Percentiles rank a stretch among this genome's conserved stretches.
phyloP scores from a whole-genome alignment of 805 yeast genomes.

The Barnettozyma siamensis region DNA sequence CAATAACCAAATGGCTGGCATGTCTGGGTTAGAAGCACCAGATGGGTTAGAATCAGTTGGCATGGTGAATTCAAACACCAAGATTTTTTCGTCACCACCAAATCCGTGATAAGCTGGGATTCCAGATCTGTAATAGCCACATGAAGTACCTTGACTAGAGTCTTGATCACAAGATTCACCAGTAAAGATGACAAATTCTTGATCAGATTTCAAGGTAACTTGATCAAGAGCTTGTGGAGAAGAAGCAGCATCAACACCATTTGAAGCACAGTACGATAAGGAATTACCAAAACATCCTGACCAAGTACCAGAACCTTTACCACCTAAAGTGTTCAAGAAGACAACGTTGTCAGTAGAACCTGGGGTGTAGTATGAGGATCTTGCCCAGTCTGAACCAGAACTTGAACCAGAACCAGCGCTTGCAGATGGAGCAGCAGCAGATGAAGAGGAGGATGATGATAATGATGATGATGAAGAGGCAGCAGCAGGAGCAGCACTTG shows the following conservation, averaged over 20 bases:
- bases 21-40: constrained; percentile 65
- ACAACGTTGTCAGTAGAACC: constrained; percentile 67
- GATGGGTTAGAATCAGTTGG: constrained; percentile 52
- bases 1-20: constrained; percentile 98
- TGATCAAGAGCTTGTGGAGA: constrained; percentile 64
- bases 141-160: constrained; percentile 32
- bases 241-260: constrained; percentile 70
- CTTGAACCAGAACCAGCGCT: constrained; percentile 33
- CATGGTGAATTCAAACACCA: constrained; percentile 92
- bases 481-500: constrained; percentile 27
- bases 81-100: constrained; percentile 76
- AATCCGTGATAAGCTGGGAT: constrained; percentile 96
- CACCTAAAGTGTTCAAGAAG: constrained; percentile 88
- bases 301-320: constrained; percentile 83
- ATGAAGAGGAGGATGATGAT: too few relatives aligned
- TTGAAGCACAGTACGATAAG: constrained; percentile 72
- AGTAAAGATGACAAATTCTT: constrained; percentile 80
- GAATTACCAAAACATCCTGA: constrained; percentile 87
- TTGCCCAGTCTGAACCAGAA: constrained; percentile 54
- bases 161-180: constrained; percentile 49
- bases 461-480: constrained; percentile 25
- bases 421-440: constrained; percentile 21
- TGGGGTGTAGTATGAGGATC: constrained; percentile 70
- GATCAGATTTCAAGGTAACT: constrained; percentile 62
- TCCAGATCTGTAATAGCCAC: constrained; percentile 83